These are phyloP conservation scores for Pythium dissimile DNA, from an alignment of 352 stramenopile genomes.

Conservation along the genomic window DNA sequence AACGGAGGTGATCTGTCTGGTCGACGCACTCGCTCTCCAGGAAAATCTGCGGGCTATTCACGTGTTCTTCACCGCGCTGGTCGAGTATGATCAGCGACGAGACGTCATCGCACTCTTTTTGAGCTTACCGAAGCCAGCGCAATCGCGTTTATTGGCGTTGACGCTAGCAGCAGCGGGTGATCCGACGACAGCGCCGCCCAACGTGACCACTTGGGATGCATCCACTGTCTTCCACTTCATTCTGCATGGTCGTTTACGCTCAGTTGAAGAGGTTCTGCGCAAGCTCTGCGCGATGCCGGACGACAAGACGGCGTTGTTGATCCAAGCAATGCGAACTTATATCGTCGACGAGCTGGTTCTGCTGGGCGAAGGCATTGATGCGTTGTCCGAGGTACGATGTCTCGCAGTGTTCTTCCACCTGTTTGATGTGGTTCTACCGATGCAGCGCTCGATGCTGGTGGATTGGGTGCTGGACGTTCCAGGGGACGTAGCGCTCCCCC, in stretches of 20 bases:
- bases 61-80: slow-evolving; percentile 36
- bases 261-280: slow-evolving; percentile 37
- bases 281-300: slow-evolving; percentile 36
- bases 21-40: slow-evolving; percentile 39
- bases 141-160: slow-evolving; percentile 16
- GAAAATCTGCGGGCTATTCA: slow-evolving; percentile 25
- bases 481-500: slow-evolving; percentile 21
- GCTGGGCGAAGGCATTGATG: slow-evolving; percentile 44
- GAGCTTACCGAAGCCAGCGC: slow-evolving; percentile 31
- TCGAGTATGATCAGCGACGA: slow-evolving; percentile 30
- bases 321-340: slow-evolving; percentile 28
- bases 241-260: slow-evolving; percentile 32
- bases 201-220: no score
- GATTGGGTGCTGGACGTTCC: slow-evolving; percentile 45
- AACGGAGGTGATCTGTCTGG: slow-evolving; percentile 40
- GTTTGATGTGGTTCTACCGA: slow-evolving; percentile 27
- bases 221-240: slow-evolving; percentile 49
- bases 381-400: slow-evolving; percentile 19
- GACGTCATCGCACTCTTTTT: slow-evolving; percentile 43
- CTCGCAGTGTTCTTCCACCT: slow-evolving; percentile 33
- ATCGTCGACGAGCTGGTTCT: slow-evolving; percentile 30
- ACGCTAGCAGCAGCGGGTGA: not conserved
- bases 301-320: slow-evolving; percentile 20
- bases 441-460: slow-evolving; percentile 31
- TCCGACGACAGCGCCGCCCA: not conserved